phyloP scores from a whole-genome alignment of 306 rosid species.

The Spatholobus suberectus region DNA sequence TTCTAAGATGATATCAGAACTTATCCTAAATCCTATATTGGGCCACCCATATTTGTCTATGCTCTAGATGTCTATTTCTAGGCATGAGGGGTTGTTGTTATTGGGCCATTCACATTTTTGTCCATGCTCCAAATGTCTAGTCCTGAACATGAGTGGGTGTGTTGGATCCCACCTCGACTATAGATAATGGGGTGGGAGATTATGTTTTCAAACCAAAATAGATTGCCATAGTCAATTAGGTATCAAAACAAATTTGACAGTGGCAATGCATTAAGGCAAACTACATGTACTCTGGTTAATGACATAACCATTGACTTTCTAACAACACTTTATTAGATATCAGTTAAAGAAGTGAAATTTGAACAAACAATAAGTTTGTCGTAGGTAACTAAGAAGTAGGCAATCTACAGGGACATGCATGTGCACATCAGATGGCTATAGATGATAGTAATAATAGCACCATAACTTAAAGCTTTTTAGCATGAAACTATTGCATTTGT shows the following conservation, averaged over 20 bases:
- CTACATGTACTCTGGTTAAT: not conserved
- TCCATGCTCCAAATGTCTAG: not conserved
- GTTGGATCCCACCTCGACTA: not conserved
- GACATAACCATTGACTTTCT: not conserved
- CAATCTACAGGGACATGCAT: not conserved
- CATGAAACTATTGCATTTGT: not conserved
- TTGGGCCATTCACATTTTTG: not conserved
- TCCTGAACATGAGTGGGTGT: not conserved
- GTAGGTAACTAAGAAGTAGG: not conserved
- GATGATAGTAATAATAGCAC: not conserved
- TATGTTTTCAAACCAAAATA: not conserved
- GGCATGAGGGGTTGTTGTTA: not conserved
- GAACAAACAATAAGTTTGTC: not conserved
- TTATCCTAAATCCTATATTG: not conserved
- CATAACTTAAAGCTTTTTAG: not conserved
- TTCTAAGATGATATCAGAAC: not conserved
- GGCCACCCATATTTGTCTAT: not conserved
- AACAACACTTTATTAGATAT: not conserved
- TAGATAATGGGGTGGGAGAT: not conserved
- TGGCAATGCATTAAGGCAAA: not conserved
- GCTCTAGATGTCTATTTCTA: not conserved
- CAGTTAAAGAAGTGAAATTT: not conserved
- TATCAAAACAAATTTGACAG: constrained; percentile 27
- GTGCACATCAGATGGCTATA: not conserved
- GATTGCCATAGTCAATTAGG: not conserved